phyloP scores from a whole-genome alignment of 352 stramenopile species.

The Phytophthora syringae region DNA sequence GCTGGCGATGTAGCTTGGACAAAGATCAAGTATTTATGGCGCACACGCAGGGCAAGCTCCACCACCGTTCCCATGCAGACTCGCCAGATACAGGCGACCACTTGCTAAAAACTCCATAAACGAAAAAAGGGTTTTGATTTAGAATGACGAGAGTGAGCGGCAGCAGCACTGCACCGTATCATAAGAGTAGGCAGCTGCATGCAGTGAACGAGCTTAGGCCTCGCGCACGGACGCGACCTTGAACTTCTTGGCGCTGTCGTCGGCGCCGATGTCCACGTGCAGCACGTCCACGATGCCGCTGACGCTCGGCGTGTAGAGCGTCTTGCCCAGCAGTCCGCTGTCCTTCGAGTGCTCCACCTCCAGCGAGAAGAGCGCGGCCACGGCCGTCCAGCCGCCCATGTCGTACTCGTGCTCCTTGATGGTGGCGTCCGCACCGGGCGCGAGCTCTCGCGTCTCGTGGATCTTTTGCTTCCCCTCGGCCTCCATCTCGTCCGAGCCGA shows the following conservation, averaged over 20 bases:
- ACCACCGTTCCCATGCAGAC: constrained; percentile 8
- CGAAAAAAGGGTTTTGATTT: constrained; percentile 35
- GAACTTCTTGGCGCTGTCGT: constrained; percentile 42
- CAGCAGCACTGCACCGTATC: background rate
- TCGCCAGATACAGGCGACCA: constrained; percentile 13
- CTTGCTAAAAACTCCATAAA: constrained; percentile 32
- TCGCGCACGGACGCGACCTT: constrained; percentile 54
- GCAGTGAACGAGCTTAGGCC: constrained; percentile 23
- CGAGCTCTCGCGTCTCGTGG: constrained; percentile 56
- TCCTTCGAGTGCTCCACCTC: constrained; percentile 52
- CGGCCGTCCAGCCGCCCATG: constrained; percentile 78
- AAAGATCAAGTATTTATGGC: constrained; percentile 55
- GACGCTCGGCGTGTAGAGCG: constrained; percentile 63
- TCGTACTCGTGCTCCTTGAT: constrained; percentile 78
- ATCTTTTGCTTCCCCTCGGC: constrained; percentile 75
- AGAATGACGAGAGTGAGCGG: constrained; percentile 16
- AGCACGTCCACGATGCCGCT: constrained; percentile 63
- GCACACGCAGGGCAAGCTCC: constrained; percentile 27
- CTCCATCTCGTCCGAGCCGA: constrained; percentile 76
- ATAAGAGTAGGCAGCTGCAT: background rate
- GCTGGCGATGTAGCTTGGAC: constrained; percentile 34
- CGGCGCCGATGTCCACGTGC: constrained; percentile 62
- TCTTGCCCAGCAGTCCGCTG: constrained; percentile 36
- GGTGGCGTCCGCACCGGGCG: constrained; percentile 38
- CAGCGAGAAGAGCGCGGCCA: constrained; percentile 64